phyloP scores from a whole-genome alignment of 495 filamentous ascomycete species.

The Podospora fimiseda region DNA sequence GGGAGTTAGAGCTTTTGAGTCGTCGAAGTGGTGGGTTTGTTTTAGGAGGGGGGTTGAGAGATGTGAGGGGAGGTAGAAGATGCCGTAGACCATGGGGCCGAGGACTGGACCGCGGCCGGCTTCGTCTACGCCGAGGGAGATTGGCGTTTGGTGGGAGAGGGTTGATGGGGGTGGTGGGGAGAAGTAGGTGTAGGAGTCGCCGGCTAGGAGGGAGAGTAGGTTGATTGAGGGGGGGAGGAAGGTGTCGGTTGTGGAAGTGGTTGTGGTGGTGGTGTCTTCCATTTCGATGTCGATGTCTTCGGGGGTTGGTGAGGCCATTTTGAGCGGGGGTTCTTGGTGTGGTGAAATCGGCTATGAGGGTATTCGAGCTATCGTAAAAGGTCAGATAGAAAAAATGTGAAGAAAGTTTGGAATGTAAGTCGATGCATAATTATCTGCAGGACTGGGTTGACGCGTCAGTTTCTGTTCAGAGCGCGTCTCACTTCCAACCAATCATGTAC shows the following conservation, averaged over 20 bases:
- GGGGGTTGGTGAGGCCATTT: conserved; percentile 32
- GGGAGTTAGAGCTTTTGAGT: conserved; percentile 82
- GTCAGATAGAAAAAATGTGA: too few species aligned
- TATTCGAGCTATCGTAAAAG: too few species aligned
- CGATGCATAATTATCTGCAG: not conserved
- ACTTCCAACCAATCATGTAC: conserved; percentile 3
- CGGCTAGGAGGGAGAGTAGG: conserved; percentile 52
- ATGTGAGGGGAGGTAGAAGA: conserved; percentile 71
- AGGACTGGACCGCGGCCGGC: conserved; percentile 92
- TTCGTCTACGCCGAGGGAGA: conserved; percentile 82
- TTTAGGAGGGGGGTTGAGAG: conserved; percentile 68
- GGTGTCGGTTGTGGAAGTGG: conserved; percentile 44
- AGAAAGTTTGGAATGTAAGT: too few species aligned
- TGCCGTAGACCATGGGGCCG: conserved; percentile 94
- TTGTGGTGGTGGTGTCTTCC: not conserved
- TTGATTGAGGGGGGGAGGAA: conserved; percentile 80
- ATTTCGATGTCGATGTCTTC: conserved; percentile 47
- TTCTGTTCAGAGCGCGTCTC: conserved; percentile 3
- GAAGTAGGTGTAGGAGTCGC: conserved; percentile 78
- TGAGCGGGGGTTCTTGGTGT: too few species aligned
- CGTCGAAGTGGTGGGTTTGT: conserved; percentile 75
- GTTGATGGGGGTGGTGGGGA: conserved; percentile 58
- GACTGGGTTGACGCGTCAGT: conserved; percentile 7
- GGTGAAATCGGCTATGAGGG: not conserved
- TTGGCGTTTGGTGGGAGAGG: conserved; percentile 22